Base-by-base conservation (phyloP, 1,284 basidiomycete species). In the Apiotrichum akiyoshidainum region DNA sequence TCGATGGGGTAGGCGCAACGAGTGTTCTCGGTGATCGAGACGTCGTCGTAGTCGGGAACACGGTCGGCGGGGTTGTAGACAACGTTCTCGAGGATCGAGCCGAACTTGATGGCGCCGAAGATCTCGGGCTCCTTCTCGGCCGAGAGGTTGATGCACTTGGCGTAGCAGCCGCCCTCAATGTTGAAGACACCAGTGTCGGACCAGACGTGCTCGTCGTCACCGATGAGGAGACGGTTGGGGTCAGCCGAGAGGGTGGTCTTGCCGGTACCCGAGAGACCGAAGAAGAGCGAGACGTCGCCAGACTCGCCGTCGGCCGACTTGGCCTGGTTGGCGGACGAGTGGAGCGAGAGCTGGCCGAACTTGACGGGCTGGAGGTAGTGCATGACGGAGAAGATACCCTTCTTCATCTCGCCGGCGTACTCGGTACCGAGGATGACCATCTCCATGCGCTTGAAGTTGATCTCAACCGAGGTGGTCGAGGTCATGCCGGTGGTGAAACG, bases 371-470 rank as follows among this genome's bases (percentile, higher is more conserved):
- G 92, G 66, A 99, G 85, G 80, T 99, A 99, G 83, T 99, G 96
- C 96, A 99, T 99, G 73, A 99, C 94, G 54, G 90, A 93, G 84
- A 99, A 99, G 78, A 99, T 91, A 79, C 96, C 96, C 87, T 99
- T 99, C 84, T 99, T 99, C 96, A 99, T 99, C 83, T 99, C 96
- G 65, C 96, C 96, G 54, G 96, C 96, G 79, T 99, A 99, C 79
- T 99, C 95, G 57, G 96, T 98, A 64, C 96, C 95, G 72, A 99
- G 90, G 75, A 99, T 99, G 75, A 99, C 94, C 95, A 99, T 99
- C 81, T 99, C 96, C 90, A 94, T 97, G 59, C 96, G 91, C 85
- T 97, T 97, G 82, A 99, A 99, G 87, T 99, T 99, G 83, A 99
- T 92, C 82, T 98, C 96, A 58, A 99, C 95, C 21, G 94, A 97